A percentile compares a stretch with the other conserved stretches of the same genome.
These are phyloP conservation scores for Hypomyces perniciosus DNA, from an alignment of 2,329 filamentous ascomycete genomes.

Conservation along the genomic window DNA sequence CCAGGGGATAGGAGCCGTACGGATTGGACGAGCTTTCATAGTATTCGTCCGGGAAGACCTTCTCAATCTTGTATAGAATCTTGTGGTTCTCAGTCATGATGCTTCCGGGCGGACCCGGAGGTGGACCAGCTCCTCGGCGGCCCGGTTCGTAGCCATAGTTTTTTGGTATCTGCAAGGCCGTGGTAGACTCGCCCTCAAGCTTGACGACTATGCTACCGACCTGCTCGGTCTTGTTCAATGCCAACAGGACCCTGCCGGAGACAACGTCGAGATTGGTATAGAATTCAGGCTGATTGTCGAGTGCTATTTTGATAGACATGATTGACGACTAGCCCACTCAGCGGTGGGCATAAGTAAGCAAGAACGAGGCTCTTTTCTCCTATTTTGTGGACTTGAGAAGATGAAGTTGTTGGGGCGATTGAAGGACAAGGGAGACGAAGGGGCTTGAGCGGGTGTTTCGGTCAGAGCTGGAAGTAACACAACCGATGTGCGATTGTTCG, in stretches of 20 bases:
- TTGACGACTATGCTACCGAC: slow-evolving; percentile 73
- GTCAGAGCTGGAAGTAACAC: too few relatives aligned
- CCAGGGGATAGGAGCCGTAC: slow-evolving; percentile 52
- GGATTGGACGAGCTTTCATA: slow-evolving; percentile 33
- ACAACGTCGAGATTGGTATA: slow-evolving; percentile 77
- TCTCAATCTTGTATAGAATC: slow-evolving; percentile 67
- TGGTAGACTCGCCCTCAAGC: slow-evolving; percentile 73
- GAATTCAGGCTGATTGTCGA: slow-evolving; percentile 62
- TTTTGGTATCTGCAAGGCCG: slow-evolving; percentile 51
- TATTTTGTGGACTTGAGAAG: neutral
- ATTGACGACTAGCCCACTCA: slow-evolving; percentile 17
- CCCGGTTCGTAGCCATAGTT: slow-evolving; percentile 38
- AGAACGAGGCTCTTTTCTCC: neutral
- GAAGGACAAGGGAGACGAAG: neutral
- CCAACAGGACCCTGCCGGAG: slow-evolving; percentile 53
- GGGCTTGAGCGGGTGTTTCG: neutral
- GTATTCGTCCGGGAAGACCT: slow-evolving; percentile 62
- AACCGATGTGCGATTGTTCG: neutral
- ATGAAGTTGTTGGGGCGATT: neutral
- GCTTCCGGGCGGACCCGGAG: slow-evolving; percentile 33
- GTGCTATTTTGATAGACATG: slow-evolving; percentile 62
- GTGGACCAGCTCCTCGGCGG: slow-evolving; percentile 21
- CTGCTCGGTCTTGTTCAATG: slow-evolving; percentile 59
- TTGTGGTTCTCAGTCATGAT: slow-evolving; percentile 57
- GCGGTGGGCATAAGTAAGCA: neutral